These are phyloP conservation scores for Yamadazyma ubonensis DNA, from an alignment of 805 yeast genomes.

Conservation along the genomic window DNA sequence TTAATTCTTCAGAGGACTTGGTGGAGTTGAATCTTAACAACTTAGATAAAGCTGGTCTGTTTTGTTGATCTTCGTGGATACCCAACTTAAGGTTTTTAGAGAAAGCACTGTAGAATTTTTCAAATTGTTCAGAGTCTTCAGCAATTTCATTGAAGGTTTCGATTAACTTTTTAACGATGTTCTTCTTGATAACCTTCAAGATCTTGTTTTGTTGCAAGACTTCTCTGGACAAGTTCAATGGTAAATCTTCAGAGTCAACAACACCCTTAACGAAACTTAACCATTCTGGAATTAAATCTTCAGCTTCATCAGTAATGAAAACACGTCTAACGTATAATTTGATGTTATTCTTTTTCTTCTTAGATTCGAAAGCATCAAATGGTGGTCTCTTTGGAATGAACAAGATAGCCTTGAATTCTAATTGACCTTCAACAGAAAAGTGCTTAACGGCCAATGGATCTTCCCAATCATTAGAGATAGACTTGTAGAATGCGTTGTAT, in stretches of 20 bases:
- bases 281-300: slow-evolving; percentile 99
- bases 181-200: slow-evolving; percentile 98
- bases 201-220: slow-evolving; percentile 99
- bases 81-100: slow-evolving; percentile 98
- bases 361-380: slow-evolving; percentile 94
- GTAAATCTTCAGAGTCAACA: slow-evolving; percentile 99
- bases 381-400: slow-evolving; percentile 99
- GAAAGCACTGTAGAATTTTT: slow-evolving; percentile 97
- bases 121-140: slow-evolving; percentile 98
- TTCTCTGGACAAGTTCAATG: slow-evolving; percentile 99
- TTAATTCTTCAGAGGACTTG: slow-evolving; percentile 89
- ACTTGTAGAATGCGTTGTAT: slow-evolving; percentile 98
- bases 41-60: slow-evolving; percentile 94
- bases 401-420: slow-evolving; percentile 97
- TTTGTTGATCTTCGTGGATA: slow-evolving; percentile 97
- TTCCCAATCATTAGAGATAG: slow-evolving; percentile 99
- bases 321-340: slow-evolving; percentile 99
- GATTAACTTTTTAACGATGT: slow-evolving; percentile 95
- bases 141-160: slow-evolving; percentile 99
- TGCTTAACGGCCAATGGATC: slow-evolving; percentile 99
- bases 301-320: slow-evolving; percentile 99
- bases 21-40: slow-evolving; percentile 96
- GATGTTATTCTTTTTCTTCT: slow-evolving; percentile 99
- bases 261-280: slow-evolving; percentile 96
- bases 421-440: slow-evolving; percentile 99